These are phyloP conservation scores for Candida frijolesensis DNA, from an alignment of 1,139 yeast genomes.

Conservation along the genomic window DNA sequence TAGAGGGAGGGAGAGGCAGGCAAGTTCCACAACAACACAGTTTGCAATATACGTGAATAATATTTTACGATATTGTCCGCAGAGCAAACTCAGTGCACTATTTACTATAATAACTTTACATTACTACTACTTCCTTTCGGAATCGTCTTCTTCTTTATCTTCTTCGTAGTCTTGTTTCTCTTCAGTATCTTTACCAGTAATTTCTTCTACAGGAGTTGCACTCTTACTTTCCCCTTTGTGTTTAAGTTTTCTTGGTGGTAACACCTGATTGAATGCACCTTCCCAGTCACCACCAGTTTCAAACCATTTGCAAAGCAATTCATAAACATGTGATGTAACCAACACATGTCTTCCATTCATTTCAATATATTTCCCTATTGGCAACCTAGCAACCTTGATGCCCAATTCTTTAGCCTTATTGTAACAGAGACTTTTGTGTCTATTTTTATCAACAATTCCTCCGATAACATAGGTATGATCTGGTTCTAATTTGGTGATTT, in stretches of 20 bases:
- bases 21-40: no score
- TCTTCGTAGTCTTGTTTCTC: constrained; percentile 10
- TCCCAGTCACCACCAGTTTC: constrained; percentile 78
- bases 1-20: no score
- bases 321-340: constrained; percentile 94
- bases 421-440: constrained; percentile 81
- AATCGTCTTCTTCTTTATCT: constrained; percentile 1
- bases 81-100: no score
- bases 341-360: constrained; percentile 85
- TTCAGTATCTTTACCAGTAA: constrained; percentile 7
- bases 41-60: no score
- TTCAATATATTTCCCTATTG: constrained; percentile 83
- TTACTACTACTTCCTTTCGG: background rate
- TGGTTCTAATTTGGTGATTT: constrained; percentile 59
- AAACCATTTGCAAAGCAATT: constrained; percentile 78
- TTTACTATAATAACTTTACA: background rate
- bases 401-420: constrained; percentile 79
- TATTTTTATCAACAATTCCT: constrained; percentile 94
- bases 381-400: constrained; percentile 74
- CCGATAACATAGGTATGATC: constrained; percentile 84
- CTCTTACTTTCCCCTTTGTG: constrained; percentile 9
- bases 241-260: constrained; percentile 76
- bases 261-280: constrained; percentile 75
- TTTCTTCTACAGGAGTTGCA: constrained; percentile 9
- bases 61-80: no score